phyloP scores from a whole-genome alignment of 1,284 basidiomycete genomes.

The Ceratobasidium sp. region DNA sequence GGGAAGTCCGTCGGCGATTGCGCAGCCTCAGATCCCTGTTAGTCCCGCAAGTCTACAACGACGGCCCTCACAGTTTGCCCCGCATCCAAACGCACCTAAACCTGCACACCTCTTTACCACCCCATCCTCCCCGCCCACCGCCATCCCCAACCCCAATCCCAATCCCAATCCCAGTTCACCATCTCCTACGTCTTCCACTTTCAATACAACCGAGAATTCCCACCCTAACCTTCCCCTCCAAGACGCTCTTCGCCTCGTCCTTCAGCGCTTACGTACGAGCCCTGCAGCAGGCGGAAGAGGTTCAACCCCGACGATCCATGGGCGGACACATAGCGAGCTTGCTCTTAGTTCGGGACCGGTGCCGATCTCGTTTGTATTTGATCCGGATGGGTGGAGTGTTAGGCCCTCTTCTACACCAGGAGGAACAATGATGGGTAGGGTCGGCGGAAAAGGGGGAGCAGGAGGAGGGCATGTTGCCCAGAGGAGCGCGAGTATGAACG shows the following conservation, averaged over 20 bases:
- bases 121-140: constrained; percentile 52
- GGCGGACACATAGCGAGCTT: constrained; percentile 69
- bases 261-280: constrained; percentile 37
- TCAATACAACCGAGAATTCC: neutral
- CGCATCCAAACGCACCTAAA: constrained; percentile 80
- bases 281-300: constrained; percentile 59
- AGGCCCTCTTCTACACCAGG: too few species aligned
- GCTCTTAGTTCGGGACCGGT: constrained; percentile 69
- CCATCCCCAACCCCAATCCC: neutral
- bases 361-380: constrained; percentile 72
- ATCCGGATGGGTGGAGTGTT: constrained; percentile 53
- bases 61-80: constrained; percentile 63
- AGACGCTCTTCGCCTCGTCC: constrained; percentile 40
- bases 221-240: constrained; percentile 31
- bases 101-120: constrained; percentile 61
- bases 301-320: constrained; percentile 65
- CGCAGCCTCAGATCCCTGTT: neutral
- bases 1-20: neutral
- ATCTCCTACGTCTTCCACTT: neutral
- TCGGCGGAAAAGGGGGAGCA: too few species aligned
- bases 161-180: constrained; percentile 56
- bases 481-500: constrained; percentile 43
- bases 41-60: constrained; percentile 34
- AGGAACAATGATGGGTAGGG: too few species aligned
- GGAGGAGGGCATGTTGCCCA: constrained; percentile 2